Percentiles rank a stretch among this genome's conserved stretches.
These are phyloP conservation scores for Apophysomyces trapeziformis DNA, from an alignment of 371 early-diverging fungal genomes.

Conservation along the genomic window DNA sequence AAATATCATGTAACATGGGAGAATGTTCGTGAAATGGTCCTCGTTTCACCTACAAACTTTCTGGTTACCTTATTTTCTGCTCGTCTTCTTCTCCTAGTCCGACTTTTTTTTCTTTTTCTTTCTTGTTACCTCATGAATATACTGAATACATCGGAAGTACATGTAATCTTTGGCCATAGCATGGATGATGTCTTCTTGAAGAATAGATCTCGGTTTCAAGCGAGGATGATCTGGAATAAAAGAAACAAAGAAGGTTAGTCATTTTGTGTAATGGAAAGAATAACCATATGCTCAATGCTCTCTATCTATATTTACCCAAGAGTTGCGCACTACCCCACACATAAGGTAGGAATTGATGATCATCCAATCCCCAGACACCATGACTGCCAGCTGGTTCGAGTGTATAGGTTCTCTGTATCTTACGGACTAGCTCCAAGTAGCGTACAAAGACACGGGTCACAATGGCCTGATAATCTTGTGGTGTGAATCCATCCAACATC, in stretches of 20 bases:
- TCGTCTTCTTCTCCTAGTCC: too few relatives aligned
- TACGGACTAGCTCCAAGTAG: conserved; percentile 86
- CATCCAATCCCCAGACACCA: conserved; percentile 99
- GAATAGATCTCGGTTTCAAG: conserved; percentile 76
- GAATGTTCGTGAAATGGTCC: conserved; percentile 85
- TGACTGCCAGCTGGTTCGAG: conserved; percentile 99
- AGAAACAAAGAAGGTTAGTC: background rate
- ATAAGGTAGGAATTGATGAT: conserved; percentile 98
- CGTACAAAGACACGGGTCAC: conserved; percentile 78
- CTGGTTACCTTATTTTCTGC: background rate
- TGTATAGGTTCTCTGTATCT: conserved; percentile 86
- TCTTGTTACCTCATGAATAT: conserved; percentile 67
- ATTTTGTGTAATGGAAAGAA: background rate
- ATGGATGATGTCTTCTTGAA: conserved; percentile 68
- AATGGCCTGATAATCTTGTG: conserved; percentile 70
- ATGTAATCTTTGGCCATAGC: conserved; percentile 78
- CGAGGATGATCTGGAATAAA: conserved; percentile 52
- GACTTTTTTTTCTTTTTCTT: background rate
- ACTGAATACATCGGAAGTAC: conserved; percentile 88
- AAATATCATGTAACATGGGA: conserved; percentile 93
- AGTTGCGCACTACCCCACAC: conserved; percentile 94
- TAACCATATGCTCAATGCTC: too few relatives aligned
- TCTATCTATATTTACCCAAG: conserved; percentile 36
- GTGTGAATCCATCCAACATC: conserved; percentile 63
- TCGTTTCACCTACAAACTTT: conserved; percentile 53